Percentiles rank a stretch among this genome's conserved stretches.
Conservation (phyloP, 345 rosid species). For the Reutealis trisperma region DNA sequence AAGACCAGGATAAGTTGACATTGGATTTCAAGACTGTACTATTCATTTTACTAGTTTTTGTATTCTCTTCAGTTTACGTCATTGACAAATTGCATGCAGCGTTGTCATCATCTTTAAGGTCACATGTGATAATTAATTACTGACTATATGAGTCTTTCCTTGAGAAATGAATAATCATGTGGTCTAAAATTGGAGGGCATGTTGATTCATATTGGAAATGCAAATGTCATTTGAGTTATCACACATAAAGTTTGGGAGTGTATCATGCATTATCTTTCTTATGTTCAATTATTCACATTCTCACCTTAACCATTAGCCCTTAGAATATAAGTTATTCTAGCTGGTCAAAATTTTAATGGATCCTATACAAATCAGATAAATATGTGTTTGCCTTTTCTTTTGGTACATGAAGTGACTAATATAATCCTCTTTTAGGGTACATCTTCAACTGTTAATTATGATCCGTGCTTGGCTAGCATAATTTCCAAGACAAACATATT, state of each 20-base stretch:
- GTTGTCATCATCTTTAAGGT: not conserved
- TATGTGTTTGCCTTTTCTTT: not conserved
- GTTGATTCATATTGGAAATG: not conserved
- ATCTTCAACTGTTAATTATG: slow-evolving; percentile 75
- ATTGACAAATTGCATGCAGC: not conserved
- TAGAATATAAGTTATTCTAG: not conserved
- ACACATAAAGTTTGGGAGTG: not conserved
- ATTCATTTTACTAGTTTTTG: not conserved
- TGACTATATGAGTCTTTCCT: not conserved
- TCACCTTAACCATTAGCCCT: not conserved
- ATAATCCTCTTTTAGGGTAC: slow-evolving; percentile 58
- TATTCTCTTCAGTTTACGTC: not conserved
- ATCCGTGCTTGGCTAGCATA: slow-evolving; percentile 67
- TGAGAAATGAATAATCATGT: not conserved
- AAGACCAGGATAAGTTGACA: not conserved
- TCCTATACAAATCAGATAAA: not conserved
- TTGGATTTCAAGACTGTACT: not conserved
- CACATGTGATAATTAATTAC: not conserved
- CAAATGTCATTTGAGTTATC: not conserved
- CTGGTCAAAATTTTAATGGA: not conserved
- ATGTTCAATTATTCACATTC: not conserved
- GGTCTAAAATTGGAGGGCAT: not conserved
- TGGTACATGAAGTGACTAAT: slow-evolving; percentile 12
- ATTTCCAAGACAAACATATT: slow-evolving; percentile 74
- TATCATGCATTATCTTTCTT: not conserved